Conservation (phyloP, 345 rosid species). For the Ailanthus altissimus region DNA sequence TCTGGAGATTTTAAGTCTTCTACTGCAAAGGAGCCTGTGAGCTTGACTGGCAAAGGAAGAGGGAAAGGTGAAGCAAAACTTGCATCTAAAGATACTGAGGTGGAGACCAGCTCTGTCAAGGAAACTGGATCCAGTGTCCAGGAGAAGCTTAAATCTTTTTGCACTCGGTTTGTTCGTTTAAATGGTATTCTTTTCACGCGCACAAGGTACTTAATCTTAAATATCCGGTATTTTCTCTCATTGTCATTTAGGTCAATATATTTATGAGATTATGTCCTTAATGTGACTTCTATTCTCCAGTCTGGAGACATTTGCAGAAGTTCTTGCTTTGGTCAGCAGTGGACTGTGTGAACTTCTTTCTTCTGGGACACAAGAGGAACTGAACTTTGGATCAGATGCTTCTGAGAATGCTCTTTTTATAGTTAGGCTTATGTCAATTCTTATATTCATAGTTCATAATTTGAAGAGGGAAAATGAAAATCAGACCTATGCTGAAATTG, state of each 20-base stretch:
- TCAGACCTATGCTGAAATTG: constrained; percentile 87
- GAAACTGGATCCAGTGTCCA: constrained; percentile 44
- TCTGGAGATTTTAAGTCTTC: constrained; percentile 45
- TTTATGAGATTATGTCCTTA: background rate
- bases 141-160: constrained; percentile 61
- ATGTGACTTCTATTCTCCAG: constrained; percentile 41
- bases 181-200: constrained; percentile 95
- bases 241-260: background rate
- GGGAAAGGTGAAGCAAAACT: constrained; percentile 55
- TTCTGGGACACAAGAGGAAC: constrained; percentile 58
- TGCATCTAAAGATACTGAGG: constrained; percentile 47
- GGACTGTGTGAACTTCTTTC: constrained; percentile 69
- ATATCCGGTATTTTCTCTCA: constrained; percentile 1
- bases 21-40: constrained; percentile 40
- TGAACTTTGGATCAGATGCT: constrained; percentile 69
- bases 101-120: constrained; percentile 46
- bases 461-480: constrained; percentile 73
- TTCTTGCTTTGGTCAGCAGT: constrained; percentile 59
- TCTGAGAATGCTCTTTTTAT: constrained; percentile 65
- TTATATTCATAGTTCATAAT: constrained; percentile 73
- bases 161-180: constrained; percentile 79
- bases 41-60: constrained; percentile 56
- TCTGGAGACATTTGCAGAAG: constrained; percentile 86
- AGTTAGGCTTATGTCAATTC: constrained; percentile 70
- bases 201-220: constrained; percentile 58